A percentile compares a stretch with the other conserved stretches of the same genome.
phyloP scores from a whole-genome alignment of 257 asterid species.

The Avicennia marina region DNA sequence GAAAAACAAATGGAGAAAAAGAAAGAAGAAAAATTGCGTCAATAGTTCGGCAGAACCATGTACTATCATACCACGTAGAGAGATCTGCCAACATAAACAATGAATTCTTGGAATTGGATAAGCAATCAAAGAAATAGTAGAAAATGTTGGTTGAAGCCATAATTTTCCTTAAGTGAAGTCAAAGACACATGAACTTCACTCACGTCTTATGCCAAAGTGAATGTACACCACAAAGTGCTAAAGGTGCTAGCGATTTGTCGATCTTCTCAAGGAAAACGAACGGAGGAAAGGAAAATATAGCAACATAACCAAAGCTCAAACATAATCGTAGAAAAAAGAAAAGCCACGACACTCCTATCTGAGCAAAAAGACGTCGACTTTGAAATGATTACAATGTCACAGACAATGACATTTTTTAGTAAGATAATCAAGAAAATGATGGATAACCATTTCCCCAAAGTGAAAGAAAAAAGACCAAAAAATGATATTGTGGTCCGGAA shows the following conservation, averaged over 20 bases:
- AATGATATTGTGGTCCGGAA: constrained; percentile 24
- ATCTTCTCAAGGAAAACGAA: constrained; percentile 18
- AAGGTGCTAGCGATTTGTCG: no score
- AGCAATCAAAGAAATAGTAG: constrained; percentile 18
- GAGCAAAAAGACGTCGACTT: constrained; percentile 35
- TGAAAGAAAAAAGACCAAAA: not conserved
- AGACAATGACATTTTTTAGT: not conserved
- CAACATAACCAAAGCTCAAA: constrained; percentile 26
- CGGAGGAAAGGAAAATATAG: not conserved
- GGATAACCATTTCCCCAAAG: not conserved
- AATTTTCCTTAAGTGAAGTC: constrained; percentile 39
- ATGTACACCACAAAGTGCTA: constrained; percentile 18
- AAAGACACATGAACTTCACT: constrained; percentile 41
- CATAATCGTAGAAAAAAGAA: constrained; percentile 38
- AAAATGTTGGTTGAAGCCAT: constrained; percentile 32
- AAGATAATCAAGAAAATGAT: constrained; percentile 17
- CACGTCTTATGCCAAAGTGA: constrained; percentile 35
- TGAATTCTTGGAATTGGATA: constrained; percentile 33
- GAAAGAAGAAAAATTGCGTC: constrained; percentile 27
- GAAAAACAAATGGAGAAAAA: not conserved
- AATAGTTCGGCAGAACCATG: constrained; percentile 49
- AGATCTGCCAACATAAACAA: constrained; percentile 41
- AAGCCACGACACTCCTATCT: constrained; percentile 30
- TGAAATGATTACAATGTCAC: constrained; percentile 22
- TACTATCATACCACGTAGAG: constrained; percentile 42